Conservation (phyloP, 2,329 filamentous ascomycete genomes). For the Sordariomycetes sp. region DNA sequence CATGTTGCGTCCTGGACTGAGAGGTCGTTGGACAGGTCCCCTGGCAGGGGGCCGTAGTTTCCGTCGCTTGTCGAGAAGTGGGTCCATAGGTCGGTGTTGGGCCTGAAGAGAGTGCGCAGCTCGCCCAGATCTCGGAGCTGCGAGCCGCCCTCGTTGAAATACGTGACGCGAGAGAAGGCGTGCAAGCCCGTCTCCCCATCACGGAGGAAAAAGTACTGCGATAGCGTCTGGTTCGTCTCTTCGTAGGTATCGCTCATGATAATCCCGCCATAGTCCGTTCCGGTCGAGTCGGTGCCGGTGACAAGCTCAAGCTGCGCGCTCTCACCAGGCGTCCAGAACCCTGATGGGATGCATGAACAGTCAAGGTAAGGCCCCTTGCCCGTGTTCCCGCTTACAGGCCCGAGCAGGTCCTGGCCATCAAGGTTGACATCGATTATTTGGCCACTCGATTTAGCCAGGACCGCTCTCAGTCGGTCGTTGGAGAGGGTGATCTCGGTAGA, state of each 20-base stretch:
- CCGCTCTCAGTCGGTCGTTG: slow-evolving; percentile 25
- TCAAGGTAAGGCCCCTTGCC: slow-evolving; percentile 50
- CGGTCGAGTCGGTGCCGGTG: slow-evolving; percentile 33
- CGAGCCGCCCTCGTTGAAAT: slow-evolving; percentile 45
- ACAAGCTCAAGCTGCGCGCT: slow-evolving; percentile 33
- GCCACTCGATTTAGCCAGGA: slow-evolving; percentile 24
- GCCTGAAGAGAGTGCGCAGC: slow-evolving; percentile 50
- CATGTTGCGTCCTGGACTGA: slow-evolving; percentile 55
- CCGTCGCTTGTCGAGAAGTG: slow-evolving; percentile 47
- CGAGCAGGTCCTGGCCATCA: slow-evolving; percentile 37
- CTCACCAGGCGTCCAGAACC: slow-evolving; percentile 47
- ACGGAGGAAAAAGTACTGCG: slow-evolving; percentile 56
- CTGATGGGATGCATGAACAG: slow-evolving; percentile 50
- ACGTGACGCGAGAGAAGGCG: slow-evolving; percentile 47
- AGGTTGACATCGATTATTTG: slow-evolving; percentile 22
- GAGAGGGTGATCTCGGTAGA: slow-evolving; percentile 20
- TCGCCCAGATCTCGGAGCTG: slow-evolving; percentile 50
- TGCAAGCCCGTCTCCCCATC: slow-evolving; percentile 54
- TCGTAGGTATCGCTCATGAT: slow-evolving; percentile 48
- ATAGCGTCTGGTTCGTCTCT: slow-evolving; percentile 44
- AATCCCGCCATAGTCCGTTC: slow-evolving; percentile 44
- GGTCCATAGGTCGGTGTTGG: slow-evolving; percentile 49
- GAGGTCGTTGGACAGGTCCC: slow-evolving; percentile 27
- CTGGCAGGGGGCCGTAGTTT: slow-evolving; percentile 37
- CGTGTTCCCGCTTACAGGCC: slow-evolving; percentile 19